Evolutionary conservation across 2,329 filamentous ascomycete species (phyloP).

Genomic region (Xylariaceae sp.): DNA sequence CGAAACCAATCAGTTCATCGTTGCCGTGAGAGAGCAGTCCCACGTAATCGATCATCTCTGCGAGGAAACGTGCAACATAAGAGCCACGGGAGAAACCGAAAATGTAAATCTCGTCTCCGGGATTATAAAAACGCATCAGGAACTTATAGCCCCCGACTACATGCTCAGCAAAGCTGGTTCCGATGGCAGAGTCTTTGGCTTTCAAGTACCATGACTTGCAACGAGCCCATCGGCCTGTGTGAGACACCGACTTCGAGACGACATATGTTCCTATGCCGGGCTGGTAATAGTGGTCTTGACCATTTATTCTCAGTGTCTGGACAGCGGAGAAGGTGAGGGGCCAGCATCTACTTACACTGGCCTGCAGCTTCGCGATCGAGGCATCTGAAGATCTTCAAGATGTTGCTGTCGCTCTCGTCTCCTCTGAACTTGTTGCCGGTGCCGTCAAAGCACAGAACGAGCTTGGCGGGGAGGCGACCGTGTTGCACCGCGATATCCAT

Average conservation of each 20-base stretch:
- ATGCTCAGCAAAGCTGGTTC: conserved; percentile 73
- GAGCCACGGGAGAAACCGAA: conserved; percentile 68
- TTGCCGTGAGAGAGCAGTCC: conserved; percentile 75
- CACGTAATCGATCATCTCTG: conserved; percentile 79
- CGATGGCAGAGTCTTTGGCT: conserved; percentile 71
- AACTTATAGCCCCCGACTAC: conserved; percentile 79
- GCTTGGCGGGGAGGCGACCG: conserved; percentile 30
- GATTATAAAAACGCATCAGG: conserved; percentile 64
- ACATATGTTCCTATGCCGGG: conserved; percentile 70
- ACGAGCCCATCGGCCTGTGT: conserved; percentile 48
- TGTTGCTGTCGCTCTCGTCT: conserved; percentile 56
- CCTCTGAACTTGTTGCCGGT: conserved; percentile 58
- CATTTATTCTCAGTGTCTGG: conserved; percentile 3
- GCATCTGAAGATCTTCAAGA: conserved; percentile 65
- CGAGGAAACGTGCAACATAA: conserved; percentile 67
- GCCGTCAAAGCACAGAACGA: conserved; percentile 56
- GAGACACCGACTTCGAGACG: conserved; percentile 49
- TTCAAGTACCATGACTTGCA: conserved; percentile 62
- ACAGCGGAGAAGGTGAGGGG: neutral
- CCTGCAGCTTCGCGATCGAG: conserved; percentile 54
- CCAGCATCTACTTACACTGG: conserved; percentile 39
- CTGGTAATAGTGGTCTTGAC: conserved; percentile 51
- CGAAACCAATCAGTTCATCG: conserved; percentile 77
- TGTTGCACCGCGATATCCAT: conserved; percentile 14
- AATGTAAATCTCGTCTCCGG: conserved; percentile 60